Conservation (phyloP, 306 rosid species). For the Cucumis hystrix region DNA sequence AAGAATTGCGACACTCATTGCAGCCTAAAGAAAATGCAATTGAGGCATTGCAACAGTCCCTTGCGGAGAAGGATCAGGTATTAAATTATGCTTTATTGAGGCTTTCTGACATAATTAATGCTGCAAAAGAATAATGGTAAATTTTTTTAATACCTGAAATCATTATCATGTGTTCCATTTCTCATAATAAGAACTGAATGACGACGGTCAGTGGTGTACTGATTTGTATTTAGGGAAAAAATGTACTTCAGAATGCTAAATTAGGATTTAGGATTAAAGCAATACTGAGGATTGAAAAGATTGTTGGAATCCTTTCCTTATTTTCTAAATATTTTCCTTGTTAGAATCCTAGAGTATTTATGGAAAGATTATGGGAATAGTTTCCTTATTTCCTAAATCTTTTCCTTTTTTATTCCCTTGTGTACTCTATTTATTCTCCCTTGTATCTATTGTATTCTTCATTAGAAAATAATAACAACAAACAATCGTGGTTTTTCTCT, state of each 20-base stretch:
- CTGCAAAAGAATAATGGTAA: neutral
- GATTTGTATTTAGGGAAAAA: neutral
- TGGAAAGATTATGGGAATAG: too few relatives aligned
- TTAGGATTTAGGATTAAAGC: neutral
- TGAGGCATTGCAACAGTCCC: slow-evolving; percentile 66
- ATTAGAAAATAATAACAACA: too few relatives aligned
- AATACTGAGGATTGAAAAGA: neutral
- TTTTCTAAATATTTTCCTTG: too few relatives aligned
- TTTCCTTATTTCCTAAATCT: too few relatives aligned
- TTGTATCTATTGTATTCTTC: too few relatives aligned
- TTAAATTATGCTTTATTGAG: slow-evolving; percentile 8
- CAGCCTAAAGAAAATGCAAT: slow-evolving; percentile 85
- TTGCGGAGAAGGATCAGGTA: slow-evolving; percentile 91
- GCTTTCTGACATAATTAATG: neutral
- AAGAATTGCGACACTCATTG: slow-evolving; percentile 66
- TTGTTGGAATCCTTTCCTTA: too few relatives aligned
- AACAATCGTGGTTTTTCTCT: too few relatives aligned
- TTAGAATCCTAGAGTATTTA: too few relatives aligned
- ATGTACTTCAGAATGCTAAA: neutral
- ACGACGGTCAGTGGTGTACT: neutral
- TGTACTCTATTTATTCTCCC: too few relatives aligned
- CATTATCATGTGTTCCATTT: neutral
- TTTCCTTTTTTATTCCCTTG: too few relatives aligned
- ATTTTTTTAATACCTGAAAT: neutral
- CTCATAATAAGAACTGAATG: neutral